Conservation (phyloP, 768 basidiomycete genomes). For the Termitomyces eurrhizus region DNA sequence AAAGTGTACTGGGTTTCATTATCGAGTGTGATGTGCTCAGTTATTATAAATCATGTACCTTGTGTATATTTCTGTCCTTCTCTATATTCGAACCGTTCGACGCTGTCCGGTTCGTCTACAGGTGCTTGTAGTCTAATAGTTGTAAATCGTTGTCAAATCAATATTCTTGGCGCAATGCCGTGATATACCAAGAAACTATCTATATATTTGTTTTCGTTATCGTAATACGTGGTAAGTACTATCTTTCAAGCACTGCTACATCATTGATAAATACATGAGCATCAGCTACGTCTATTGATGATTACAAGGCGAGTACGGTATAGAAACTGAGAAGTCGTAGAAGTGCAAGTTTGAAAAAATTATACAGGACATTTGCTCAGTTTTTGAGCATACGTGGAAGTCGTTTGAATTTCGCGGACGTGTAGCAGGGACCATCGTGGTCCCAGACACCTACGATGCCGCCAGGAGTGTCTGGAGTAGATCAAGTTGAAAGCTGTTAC, state of each 20-base stretch:
- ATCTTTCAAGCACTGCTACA: not conserved
- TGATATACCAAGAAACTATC: not conserved
- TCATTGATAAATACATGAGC: not conserved
- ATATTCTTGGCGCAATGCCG: not conserved
- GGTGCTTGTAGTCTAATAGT: conserved; percentile 1
- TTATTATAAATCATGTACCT: conserved; percentile 12
- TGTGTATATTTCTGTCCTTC: not conserved
- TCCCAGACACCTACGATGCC: conserved; percentile 10
- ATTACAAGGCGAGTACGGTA: not conserved
- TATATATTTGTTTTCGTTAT: not conserved
- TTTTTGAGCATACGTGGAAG: conserved; percentile 5
- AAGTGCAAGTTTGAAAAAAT: not conserved
- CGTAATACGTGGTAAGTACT: not conserved
- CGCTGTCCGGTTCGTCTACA: not conserved
- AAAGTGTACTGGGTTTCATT: not conserved
- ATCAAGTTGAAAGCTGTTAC: not conserved
- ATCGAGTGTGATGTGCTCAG: not conserved
- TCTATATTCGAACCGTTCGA: not conserved
- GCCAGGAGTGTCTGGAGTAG: conserved; percentile 6
- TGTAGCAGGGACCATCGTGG: conserved; percentile 7
- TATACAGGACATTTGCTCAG: not conserved
- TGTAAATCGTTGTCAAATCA: not conserved
- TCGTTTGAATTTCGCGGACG: not conserved
- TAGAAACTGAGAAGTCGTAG: not conserved
- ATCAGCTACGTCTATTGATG: not conserved